Percentiles rank a stretch among this genome's conserved stretches.
phyloP scores from a whole-genome alignment of 768 basidiomycete genomes.

The Pleurotus tuoliensis region DNA sequence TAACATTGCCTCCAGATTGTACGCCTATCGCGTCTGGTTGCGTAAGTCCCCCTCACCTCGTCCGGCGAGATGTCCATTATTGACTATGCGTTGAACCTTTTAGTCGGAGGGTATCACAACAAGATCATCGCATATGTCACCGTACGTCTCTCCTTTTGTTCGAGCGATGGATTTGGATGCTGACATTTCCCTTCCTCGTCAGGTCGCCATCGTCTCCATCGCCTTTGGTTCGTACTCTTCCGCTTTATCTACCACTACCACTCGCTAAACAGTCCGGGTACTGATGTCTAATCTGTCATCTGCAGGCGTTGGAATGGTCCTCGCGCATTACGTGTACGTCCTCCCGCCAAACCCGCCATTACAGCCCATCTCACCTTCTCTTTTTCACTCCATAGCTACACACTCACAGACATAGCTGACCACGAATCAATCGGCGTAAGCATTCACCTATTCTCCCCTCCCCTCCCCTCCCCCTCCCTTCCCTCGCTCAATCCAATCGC shows the following conservation, averaged over 20 bases:
- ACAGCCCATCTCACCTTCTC: too few species aligned
- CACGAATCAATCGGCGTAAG: background rate
- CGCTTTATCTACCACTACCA: background rate
- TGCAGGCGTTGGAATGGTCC: background rate
- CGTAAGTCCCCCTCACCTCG: too few species aligned
- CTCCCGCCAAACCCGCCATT: too few species aligned
- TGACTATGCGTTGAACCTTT: too few species aligned
- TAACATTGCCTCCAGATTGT: background rate
- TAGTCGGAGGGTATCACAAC: background rate
- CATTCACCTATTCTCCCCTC: background rate
- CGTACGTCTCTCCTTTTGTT: background rate
- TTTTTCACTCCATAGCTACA: too few species aligned
- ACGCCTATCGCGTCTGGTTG: background rate
- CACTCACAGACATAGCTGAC: background rate
- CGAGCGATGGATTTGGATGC: background rate
- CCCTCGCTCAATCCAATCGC: background rate
- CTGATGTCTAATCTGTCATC: background rate
- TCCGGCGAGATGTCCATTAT: too few species aligned
- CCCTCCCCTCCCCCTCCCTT: background rate
- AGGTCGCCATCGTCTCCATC: background rate
- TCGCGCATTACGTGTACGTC: background rate
- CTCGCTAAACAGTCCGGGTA: background rate
- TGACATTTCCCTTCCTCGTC: background rate
- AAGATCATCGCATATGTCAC: background rate
- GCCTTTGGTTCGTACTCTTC: background rate